Conservation (phyloP, 768 basidiomycete species). For the Lactifluus pinguis region DNA sequence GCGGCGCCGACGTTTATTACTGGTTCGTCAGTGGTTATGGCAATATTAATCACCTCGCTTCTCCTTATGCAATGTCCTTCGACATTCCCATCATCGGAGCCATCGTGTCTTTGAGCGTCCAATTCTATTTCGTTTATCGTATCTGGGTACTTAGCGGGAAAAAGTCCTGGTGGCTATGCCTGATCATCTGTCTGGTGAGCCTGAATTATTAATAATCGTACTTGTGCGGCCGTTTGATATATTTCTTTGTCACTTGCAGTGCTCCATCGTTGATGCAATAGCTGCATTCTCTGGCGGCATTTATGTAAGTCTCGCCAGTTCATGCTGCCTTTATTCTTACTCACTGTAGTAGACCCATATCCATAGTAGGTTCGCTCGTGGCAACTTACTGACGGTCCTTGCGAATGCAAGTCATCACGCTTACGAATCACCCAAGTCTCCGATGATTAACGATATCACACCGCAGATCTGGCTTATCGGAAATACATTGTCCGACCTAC, state of each 20-base stretch:
- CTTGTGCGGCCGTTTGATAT: too few relatives aligned
- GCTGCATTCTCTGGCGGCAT: not conserved
- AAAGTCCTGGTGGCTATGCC: too few relatives aligned
- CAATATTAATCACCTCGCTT: too few relatives aligned
- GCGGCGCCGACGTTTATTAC: too few relatives aligned
- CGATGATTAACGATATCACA: not conserved
- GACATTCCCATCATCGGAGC: too few relatives aligned
- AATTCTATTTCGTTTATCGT: too few relatives aligned
- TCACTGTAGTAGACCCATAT: not conserved
- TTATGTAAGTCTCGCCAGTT: not conserved
- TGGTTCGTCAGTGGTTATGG: too few relatives aligned
- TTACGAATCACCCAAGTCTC: not conserved
- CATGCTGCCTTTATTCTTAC: not conserved
- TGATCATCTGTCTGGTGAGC: too few relatives aligned
- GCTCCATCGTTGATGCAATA: not conserved
- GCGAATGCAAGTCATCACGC: not conserved
- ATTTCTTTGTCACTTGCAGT: not conserved
- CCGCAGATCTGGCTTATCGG: slow-evolving; percentile 2
- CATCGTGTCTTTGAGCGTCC: too few relatives aligned
- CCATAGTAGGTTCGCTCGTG: not conserved
- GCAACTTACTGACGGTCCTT: not conserved
- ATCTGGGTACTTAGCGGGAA: too few relatives aligned
- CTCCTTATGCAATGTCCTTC: too few relatives aligned
- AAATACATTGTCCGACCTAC: not conserved
- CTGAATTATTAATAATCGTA: too few relatives aligned